Conservation (phyloP, 495 filamentous ascomycete genomes). For the Penicillium arizonense region DNA sequence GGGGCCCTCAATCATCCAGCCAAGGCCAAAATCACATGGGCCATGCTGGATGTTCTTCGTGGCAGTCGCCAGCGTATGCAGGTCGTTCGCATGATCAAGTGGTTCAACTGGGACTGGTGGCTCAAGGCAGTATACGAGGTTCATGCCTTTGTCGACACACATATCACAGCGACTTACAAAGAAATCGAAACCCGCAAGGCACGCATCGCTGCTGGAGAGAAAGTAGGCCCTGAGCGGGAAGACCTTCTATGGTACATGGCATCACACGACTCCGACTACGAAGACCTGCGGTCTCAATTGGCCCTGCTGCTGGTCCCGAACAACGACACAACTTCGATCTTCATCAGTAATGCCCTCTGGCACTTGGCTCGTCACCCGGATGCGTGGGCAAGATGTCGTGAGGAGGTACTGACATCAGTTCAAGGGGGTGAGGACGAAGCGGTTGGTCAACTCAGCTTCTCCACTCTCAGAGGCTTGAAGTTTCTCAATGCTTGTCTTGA, state of each 20-base stretch:
- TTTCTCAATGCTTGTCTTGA: not conserved
- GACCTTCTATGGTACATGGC: not conserved
- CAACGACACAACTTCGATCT: slow-evolving; percentile 13
- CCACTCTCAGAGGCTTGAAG: not conserved
- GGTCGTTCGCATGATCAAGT: too few relatives aligned
- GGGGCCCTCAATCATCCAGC: not conserved
- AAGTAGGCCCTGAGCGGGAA: not conserved
- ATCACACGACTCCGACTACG: not conserved
- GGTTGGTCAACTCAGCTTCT: not conserved
- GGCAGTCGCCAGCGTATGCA: too few relatives aligned
- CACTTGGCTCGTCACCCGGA: slow-evolving; percentile 6
- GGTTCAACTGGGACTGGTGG: too few relatives aligned
- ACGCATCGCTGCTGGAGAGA: too few relatives aligned
- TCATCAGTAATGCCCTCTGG: slow-evolving; percentile 9
- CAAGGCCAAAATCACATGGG: not conserved
- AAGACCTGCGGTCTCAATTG: slow-evolving; percentile 2
- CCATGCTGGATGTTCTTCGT: not conserved
- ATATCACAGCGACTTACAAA: too few relatives aligned
- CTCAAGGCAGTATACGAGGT: too few relatives aligned
- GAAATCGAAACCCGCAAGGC: too few relatives aligned
- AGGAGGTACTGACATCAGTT: not conserved
- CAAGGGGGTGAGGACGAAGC: not conserved
- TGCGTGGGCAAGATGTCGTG: not conserved
- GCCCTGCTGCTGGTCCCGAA: slow-evolving; percentile 1
- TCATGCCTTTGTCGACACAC: too few relatives aligned